phyloP scores from a whole-genome alignment of 805 yeast genomes.

The Vanderwaltozyma tropicalis region DNA sequence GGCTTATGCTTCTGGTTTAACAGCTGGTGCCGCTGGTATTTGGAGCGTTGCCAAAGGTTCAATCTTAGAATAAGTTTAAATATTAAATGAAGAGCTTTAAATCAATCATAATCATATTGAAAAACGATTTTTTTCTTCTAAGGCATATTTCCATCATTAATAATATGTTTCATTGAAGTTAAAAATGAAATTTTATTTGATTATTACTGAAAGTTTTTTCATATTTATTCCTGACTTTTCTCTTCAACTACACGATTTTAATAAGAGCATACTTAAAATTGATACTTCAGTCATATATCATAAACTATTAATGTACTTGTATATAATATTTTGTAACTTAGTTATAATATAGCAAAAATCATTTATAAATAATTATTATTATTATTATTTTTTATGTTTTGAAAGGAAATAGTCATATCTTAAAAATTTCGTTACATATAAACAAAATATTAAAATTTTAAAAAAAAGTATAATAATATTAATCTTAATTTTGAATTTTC shows the following conservation, averaged over 20 bases:
- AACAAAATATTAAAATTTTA: too few species aligned
- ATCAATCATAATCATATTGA: too few species aligned
- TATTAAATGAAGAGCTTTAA: neutral
- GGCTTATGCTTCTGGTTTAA: constrained; percentile 74
- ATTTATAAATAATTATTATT: neutral
- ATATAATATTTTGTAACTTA: constrained; percentile 1
- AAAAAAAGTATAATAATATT: too few species aligned
- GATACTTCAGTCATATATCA: neutral
- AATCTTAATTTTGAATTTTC: too few species aligned
- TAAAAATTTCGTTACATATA: too few species aligned
- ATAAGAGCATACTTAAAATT: neutral
- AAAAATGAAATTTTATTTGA: too few species aligned
- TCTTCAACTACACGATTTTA: neutral
- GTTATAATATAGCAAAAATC: neutral
- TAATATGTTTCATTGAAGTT: too few species aligned
- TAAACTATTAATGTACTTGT: constrained; percentile 2
- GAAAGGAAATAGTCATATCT: neutral
- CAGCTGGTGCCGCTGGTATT: constrained; percentile 82
- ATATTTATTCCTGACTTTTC: neutral
- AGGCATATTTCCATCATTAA: too few species aligned
- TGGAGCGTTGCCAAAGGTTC: constrained; percentile 76
- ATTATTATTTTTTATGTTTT: neutral
- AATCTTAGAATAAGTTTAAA: constrained; percentile 8
- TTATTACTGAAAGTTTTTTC: too few species aligned
- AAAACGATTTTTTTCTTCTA: too few species aligned